Conservation (phyloP, 306 rosid species). For the Prunus salicina region DNA sequence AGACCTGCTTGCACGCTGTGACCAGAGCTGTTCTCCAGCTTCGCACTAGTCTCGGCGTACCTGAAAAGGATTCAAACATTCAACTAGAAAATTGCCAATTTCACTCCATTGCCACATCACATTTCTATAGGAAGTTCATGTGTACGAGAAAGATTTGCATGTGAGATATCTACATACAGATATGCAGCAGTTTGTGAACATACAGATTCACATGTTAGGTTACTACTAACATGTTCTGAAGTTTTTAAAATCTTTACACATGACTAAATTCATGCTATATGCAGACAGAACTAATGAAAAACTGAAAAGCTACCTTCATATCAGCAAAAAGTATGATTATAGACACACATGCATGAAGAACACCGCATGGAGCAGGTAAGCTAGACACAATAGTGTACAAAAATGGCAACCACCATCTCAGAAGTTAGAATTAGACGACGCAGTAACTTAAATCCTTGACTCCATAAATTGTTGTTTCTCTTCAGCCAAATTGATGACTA, state of each 20-base stretch:
- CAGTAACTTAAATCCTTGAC: neutral
- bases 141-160: neutral
- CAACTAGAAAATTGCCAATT: neutral
- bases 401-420: neutral
- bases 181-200: neutral
- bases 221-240: neutral
- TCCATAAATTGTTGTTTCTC: neutral
- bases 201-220: neutral
- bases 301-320: neutral
- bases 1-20: slow-evolving; percentile 38
- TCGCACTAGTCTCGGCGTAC: slow-evolving; percentile 35
- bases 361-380: neutral
- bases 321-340: neutral
- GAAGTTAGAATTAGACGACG: neutral
- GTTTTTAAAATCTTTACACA: neutral
- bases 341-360: neutral
- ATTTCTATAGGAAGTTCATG: neutral
- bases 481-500: neutral
- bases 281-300: neutral
- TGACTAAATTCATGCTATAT: neutral
- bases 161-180: neutral
- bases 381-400: neutral
- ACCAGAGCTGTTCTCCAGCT: slow-evolving; percentile 36
- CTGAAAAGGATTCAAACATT: slow-evolving; percentile 41
- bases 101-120: neutral